These are phyloP conservation scores for Aegilops longissima DNA, from an alignment of 176 grass and related monocot species.

Conservation along the genomic window DNA sequence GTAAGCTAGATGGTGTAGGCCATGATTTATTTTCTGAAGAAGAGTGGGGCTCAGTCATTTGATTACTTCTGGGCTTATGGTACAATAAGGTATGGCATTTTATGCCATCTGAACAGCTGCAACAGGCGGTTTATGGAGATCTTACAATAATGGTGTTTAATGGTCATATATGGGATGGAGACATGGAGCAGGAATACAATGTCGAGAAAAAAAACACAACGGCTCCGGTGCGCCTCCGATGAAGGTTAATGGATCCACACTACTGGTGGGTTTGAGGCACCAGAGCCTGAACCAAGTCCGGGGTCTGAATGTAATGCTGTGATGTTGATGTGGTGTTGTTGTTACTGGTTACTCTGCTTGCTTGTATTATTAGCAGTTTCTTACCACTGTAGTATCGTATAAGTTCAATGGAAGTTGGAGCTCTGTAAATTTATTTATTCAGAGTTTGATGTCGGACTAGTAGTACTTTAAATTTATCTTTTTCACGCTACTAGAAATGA, in stretches of 20 bases:
- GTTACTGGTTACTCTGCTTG: too few species aligned
- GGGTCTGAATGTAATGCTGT: not conserved
- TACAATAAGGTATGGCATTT: not conserved
- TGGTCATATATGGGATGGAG: not conserved
- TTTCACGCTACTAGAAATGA: too few species aligned
- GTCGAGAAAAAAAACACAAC: not conserved
- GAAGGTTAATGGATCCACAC: not conserved
- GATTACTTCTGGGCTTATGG: too few species aligned
- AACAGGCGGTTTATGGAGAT: not conserved
- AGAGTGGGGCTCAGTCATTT: not conserved
- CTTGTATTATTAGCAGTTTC: too few species aligned
- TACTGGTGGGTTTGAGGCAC: not conserved
- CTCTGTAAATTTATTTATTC: too few species aligned
- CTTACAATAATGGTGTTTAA: not conserved
- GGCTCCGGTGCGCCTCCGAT: not conserved
- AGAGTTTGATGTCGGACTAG: too few species aligned
- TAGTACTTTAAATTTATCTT: too few species aligned
- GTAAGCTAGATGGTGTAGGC: not conserved
- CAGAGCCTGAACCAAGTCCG: not conserved
- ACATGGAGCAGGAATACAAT: not conserved
- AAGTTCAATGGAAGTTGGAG: too few species aligned
- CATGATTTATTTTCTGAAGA: not conserved
- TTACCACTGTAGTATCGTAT: too few species aligned
- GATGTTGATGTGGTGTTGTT: too few species aligned
- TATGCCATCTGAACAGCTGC: not conserved